Evolutionary conservation across 2,329 filamentous ascomycete species (phyloP).

Genomic region (Epichloe uncinata): DNA sequence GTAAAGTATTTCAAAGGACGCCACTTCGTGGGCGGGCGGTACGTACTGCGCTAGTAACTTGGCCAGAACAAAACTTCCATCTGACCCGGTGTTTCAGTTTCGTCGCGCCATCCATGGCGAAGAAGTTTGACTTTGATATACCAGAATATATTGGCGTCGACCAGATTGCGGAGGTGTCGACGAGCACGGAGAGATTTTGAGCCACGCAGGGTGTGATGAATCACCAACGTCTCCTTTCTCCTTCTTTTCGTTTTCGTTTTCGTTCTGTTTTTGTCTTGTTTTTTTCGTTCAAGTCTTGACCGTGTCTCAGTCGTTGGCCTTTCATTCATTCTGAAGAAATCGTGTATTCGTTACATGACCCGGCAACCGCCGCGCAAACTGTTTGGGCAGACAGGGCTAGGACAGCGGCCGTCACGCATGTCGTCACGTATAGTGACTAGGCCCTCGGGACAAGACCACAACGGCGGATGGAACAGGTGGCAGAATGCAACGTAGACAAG

Average conservation of each 20-base stretch:
- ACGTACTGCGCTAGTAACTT: slow-evolving; percentile 17
- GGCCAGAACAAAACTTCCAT: not conserved
- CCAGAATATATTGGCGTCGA: slow-evolving; percentile 77
- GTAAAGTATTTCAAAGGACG: slow-evolving; percentile 72
- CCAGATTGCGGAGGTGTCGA: slow-evolving; percentile 68
- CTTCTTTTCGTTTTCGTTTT: not conserved
- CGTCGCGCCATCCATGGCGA: slow-evolving; percentile 60
- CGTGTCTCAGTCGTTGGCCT: not conserved
- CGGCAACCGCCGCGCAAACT: slow-evolving; percentile 41
- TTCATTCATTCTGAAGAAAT: slow-evolving; percentile 2
- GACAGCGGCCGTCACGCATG: slow-evolving; percentile 41
- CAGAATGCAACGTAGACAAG: slow-evolving; percentile 47
- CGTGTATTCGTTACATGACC: slow-evolving; percentile 31
- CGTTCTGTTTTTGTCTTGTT: accelerated
- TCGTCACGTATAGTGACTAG: slow-evolving; percentile 24
- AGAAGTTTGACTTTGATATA: slow-evolving; percentile 75
- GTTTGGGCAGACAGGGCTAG: slow-evolving; percentile 47
- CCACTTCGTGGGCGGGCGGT: slow-evolving; percentile 85
- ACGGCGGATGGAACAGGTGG: slow-evolving; percentile 34
- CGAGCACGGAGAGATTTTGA: slow-evolving; percentile 39
- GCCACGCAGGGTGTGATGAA: not conserved
- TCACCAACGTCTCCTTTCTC: not conserved
- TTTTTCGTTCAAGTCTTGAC: not conserved
- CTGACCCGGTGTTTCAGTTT: slow-evolving; percentile 42
- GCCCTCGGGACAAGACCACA: slow-evolving; percentile 33